Base-by-base conservation (phyloP, 164 flowering plant species). In the Umbellularia californica region DNA sequence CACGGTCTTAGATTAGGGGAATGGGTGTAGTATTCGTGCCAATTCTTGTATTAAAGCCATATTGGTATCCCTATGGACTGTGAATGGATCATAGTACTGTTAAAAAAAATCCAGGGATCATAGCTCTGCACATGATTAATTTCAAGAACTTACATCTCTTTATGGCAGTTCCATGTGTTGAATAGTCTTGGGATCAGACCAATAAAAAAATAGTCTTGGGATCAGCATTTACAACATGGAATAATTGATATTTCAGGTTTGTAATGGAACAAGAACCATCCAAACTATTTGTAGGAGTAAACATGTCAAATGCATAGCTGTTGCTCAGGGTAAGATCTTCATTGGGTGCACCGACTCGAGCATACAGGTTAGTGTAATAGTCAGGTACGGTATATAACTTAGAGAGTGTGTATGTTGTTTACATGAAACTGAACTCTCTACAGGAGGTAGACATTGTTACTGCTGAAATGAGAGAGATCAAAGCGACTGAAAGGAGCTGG, bases 281-380 rank as follows among this genome's bases (percentile, higher is more conserved):
- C 85, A 79, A 75, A 77, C 80, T 69, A 70, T 86, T 68, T 87
- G 81, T 87, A 87, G 83, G 82, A 83, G 79, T 65, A 89, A 87
- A 79, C 77, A 78, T 14, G 87, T 89, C 71, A 89, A 86, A 73
- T 83, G 88, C 80, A 76, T 87, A 58, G 77, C 73, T 50, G 82
- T 82, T 22, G 74, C 65, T 28, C 85, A 89, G 66, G 88, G 88
- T 68, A 90, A 84, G 78, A 70, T 90, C 63, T 90, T 87, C 66
- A 72, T 78, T 67, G 97, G 97, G 74, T 92, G 94, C 85, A 77
- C 17, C 15, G 92, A 92, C 68, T 88, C 93, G 60, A 89, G 95
- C 83, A 85, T 92, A 76, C 92, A 90, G 93, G 97, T 92, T 50
- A n/a, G 82, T 70, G 50, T 28, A 50, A 51, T 10, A 68, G 3